Base-by-base conservation (phyloP, 2,329 filamentous ascomycete genomes). In the Diplodia corticola region DNA sequence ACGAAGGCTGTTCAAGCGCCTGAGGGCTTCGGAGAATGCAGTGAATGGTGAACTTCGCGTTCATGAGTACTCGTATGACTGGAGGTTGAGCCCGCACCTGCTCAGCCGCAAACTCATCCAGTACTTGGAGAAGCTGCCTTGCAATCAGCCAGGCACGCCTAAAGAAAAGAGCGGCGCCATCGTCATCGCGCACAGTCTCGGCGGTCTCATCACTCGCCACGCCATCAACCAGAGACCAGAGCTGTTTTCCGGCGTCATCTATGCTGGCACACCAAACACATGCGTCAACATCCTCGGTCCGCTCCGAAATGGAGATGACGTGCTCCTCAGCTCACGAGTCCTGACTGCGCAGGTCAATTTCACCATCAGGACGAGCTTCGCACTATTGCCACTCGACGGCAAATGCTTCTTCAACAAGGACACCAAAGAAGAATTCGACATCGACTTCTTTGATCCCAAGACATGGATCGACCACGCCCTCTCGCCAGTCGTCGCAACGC, bases 261-360 rank as follows among this genome's bases (percentile, higher is more conserved):
- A 92, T 73, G 93, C 91, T 1, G 94, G 93, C 9, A 88, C 90
- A 1, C 93, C 93, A 0, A 89, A 94, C 70, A 87, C 90, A 64
- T 97, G 93, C 74, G 88, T 97, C 75, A 97, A 97, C 75, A 95
- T 97, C 61, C 84, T 97, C 4, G 94, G 94, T 0, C 93, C 93
- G 0, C 77, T 98, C 13, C 88, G 93, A 40, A 94, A 96, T 71
- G 93, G 93, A n/a, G 93, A 98, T 74, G 91, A 93, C 20, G 93
- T 97, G 0, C 84, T 97, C 0, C 83, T 97, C 67, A 96, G 93
- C 72, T 93, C 93, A 68, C 91, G 92, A 70, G 90, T 97, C 0
- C 84, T 98, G 17, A 97, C 93, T 0, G 93, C 94, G 0, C 91
- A 95, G 74, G 93, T 97, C 71, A 96, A 96, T 78, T 97, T 98